Base-by-base conservation (phyloP, 208 protist genomes). In the Acanthamoeba sp. region DNA sequence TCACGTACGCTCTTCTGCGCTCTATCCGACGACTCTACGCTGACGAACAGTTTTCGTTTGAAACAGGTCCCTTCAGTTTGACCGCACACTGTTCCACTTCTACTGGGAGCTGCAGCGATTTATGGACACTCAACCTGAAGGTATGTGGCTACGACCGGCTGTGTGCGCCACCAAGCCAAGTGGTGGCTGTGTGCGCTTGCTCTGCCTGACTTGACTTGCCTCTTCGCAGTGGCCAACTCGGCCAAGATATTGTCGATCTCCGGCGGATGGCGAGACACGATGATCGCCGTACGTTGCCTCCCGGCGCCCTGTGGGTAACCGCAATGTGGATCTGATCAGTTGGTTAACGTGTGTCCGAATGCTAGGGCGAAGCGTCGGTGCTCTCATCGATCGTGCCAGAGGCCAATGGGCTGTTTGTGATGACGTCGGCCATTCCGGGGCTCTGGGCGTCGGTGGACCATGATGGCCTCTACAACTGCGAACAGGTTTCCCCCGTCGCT, bases 391-490 rank as follows among this genome's bases (percentile, higher is more conserved):
- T 84, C 40, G 66, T 76, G 66, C 42, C 73, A 36, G 73, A 84
- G 20, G 6, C 20, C 40, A 27, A 50, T 9, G 73, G 73, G 16
- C 42, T 84, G 24, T 84, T 84, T 20, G 73, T 84, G 73, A 36
- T 84, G 73, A 84, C 73, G 40, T 55, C 73, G 1, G 12, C 38
- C 40, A 52, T 84, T 7, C 73, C 73, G 18, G 73, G 73, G 27
- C 40, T 84, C 40, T 84, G 73, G 73, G 73, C 73, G 6, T 84
- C 73, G 1, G 29, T 84, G 16, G 73, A 84, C 42, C 73, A 84
- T 22, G 73, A 84, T 27, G 73, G 73, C 24, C 73, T 84, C 36
- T 84, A 84, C 73, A 84, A 29, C 38, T 84, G 73, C 66, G 9
- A 27, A 20, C 66, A 76, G 66, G 66, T 40, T 22, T 36, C 40